Percentiles rank a stretch among this genome's conserved stretches.
phyloP scores from a whole-genome alignment of 345 rosid species.

The Kandelia obovata region DNA sequence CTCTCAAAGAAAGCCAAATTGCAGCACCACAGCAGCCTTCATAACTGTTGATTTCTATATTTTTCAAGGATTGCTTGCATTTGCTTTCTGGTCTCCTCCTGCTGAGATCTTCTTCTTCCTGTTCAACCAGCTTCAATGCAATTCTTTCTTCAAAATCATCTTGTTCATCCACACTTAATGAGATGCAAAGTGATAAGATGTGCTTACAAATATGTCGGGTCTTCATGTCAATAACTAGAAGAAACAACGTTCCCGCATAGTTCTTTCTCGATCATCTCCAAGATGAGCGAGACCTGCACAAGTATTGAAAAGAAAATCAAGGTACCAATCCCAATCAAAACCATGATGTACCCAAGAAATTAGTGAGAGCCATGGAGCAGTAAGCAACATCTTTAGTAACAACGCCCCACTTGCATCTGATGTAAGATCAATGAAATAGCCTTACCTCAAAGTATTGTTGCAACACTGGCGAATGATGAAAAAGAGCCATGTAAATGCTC shows the following conservation, averaged over 20 bases:
- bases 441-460: constrained; percentile 47
- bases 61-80: no score
- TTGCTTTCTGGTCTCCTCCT: no score
- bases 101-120: no score
- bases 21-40: no score
- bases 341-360: not conserved
- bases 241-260: constrained; percentile 13
- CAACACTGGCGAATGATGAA: constrained; percentile 36
- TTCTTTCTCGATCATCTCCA: constrained; percentile 52
- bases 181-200: no score
- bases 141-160: no score
- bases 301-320: not conserved
- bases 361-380: not conserved
- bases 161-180: no score
- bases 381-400: not conserved
- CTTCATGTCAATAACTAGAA: no score
- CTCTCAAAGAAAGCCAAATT: no score
- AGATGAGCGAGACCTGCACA: constrained; percentile 48
- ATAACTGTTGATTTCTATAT: no score
- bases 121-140: no score
- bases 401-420: not conserved
- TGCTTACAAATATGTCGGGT: no score
- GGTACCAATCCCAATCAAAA: not conserved
- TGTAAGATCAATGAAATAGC: constrained; percentile 7
- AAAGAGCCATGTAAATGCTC: constrained; percentile 43